phyloP scores from a whole-genome alignment of 2,329 filamentous ascomycete genomes.

The Chalara sp. region DNA sequence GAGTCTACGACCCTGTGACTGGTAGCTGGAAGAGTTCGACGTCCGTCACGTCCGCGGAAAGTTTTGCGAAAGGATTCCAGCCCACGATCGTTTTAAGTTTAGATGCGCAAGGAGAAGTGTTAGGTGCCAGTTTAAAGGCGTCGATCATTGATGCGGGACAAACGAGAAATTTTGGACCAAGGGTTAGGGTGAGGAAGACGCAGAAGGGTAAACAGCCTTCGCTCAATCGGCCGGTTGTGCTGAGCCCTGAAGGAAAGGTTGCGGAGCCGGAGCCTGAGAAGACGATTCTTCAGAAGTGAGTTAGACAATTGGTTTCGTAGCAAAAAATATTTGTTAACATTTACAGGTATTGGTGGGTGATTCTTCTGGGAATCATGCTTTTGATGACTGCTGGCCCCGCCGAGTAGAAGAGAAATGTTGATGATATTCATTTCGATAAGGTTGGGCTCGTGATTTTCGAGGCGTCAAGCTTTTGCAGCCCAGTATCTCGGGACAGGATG shows the following conservation, averaged over 20 bases:
- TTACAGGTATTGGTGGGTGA: slow-evolving; percentile 55
- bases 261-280: slow-evolving; percentile 51
- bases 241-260: slow-evolving; percentile 53
- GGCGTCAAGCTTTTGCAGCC: too few species aligned
- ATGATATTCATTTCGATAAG: too few species aligned
- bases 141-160: slow-evolving; percentile 55
- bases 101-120: slow-evolving; percentile 35
- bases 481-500: too few species aligned
- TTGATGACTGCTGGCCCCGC: slow-evolving; percentile 43
- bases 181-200: slow-evolving; percentile 44
- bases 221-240: slow-evolving; percentile 57
- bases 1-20: slow-evolving; percentile 44
- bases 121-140: slow-evolving; percentile 48
- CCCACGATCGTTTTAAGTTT: slow-evolving; percentile 49
- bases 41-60: slow-evolving; percentile 47
- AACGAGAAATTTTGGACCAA: slow-evolving; percentile 58
- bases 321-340: not conserved
- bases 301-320: slow-evolving; percentile 11
- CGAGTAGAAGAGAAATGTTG: too few species aligned
- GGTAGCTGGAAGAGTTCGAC: slow-evolving; percentile 46
- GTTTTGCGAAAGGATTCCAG: slow-evolving; percentile 55
- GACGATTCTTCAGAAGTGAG: slow-evolving; percentile 60
- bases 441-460: too few species aligned
- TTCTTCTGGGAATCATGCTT: slow-evolving; percentile 45
- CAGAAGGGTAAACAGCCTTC: slow-evolving; percentile 47